Conservation (phyloP, 179 eudicot species). For the Dionaea muscipula region DNA sequence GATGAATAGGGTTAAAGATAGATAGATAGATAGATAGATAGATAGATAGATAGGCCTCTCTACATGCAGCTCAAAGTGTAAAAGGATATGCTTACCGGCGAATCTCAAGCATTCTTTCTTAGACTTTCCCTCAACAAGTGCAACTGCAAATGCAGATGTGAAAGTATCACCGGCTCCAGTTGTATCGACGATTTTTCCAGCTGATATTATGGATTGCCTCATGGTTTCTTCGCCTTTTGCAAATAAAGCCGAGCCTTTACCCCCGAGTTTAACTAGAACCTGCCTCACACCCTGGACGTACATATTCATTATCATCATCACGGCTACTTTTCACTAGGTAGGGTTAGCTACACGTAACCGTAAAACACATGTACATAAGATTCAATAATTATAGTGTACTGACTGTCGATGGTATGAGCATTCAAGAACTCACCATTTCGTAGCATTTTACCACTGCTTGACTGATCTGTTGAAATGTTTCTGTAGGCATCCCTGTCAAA, state of each 20-base stretch:
- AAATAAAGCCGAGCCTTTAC: constrained; percentile 71
- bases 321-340: background rate
- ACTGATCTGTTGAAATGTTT: constrained; percentile 56
- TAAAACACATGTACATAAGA: background rate
- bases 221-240: constrained; percentile 64
- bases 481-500: constrained; percentile 66
- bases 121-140: constrained; percentile 70
- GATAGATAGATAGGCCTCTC: background rate
- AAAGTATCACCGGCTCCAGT: constrained; percentile 94
- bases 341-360: background rate
- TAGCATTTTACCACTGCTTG: constrained; percentile 62
- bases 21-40: background rate
- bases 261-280: constrained; percentile 80
- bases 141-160: constrained; percentile 89
- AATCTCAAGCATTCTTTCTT: constrained; percentile 66
- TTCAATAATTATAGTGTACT: too few relatives aligned
- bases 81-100: constrained; percentile 90
- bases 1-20: background rate
- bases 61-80: too few relatives aligned
- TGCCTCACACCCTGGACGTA: constrained; percentile 56
- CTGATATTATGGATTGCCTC: constrained; percentile 54
- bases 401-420: background rate
- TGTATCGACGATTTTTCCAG: constrained; percentile 64
- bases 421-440: constrained; percentile 42
- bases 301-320: background rate